A percentile compares a stretch with the other conserved stretches of the same genome.
Conservation (phyloP, 495 filamentous ascomycete genomes). For the Penicillium longicatenatum region DNA sequence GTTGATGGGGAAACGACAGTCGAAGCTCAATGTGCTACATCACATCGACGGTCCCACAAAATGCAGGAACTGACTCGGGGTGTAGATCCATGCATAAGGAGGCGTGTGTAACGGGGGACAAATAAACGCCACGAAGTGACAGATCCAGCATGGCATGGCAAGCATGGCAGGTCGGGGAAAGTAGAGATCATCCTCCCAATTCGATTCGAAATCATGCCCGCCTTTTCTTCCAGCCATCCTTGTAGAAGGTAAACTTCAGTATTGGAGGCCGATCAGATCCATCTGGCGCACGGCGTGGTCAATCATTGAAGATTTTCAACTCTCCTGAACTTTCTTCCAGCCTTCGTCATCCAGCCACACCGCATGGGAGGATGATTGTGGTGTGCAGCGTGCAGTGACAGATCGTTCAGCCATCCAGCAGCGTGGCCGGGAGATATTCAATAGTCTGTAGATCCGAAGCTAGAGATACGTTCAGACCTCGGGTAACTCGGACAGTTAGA, state of each 20-base stretch:
- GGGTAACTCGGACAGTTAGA: neutral
- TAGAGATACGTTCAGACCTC: neutral
- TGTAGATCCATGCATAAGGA: conserved; percentile 20
- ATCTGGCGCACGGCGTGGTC: neutral
- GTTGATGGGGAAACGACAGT: conserved; percentile 26
- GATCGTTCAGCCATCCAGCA: conserved; percentile 16
- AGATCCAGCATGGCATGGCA: conserved; percentile 14
- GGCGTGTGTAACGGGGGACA: conserved; percentile 23
- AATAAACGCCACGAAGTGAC: conserved; percentile 25
- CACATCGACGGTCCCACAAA: conserved; percentile 15
- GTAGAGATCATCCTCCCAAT: neutral
- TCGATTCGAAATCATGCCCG: neutral
- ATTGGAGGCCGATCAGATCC: neutral
- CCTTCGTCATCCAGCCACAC: neutral
- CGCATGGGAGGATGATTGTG: neutral
- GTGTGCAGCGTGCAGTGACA: conserved; percentile 11
- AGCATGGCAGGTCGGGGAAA: neutral
- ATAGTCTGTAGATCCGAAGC: conserved; percentile 9
- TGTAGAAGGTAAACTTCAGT: neutral
- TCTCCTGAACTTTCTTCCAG: conserved; percentile 1
- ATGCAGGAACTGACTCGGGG: conserved; percentile 21
- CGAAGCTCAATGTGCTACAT: conserved; percentile 18
- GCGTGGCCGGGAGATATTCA: conserved; percentile 22
- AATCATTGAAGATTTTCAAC: neutral
- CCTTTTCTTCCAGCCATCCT: neutral